Conservation (phyloP, 768 basidiomycete species). For the Termitomyces sp. region DNA sequence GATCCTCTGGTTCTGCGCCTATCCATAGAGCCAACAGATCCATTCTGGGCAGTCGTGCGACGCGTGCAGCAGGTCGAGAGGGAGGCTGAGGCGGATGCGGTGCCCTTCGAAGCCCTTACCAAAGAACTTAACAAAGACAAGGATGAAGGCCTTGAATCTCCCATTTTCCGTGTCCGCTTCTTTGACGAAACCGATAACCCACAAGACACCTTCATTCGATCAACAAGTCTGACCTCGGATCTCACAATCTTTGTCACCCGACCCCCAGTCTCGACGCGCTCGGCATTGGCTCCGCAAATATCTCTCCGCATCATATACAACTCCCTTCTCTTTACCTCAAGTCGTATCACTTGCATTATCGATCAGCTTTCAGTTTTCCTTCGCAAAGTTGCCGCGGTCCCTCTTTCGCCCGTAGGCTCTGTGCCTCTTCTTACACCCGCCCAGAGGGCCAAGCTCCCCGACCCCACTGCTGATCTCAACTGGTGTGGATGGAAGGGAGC, state of each 20-base stretch:
- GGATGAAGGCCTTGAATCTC: slow-evolving; percentile 55
- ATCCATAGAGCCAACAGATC: slow-evolving; percentile 77
- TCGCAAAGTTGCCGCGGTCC: slow-evolving; percentile 64
- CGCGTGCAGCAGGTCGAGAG: slow-evolving; percentile 81
- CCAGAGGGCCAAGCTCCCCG: slow-evolving; percentile 71
- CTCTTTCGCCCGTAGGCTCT: slow-evolving; percentile 68
- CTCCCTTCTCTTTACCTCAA: slow-evolving; percentile 83
- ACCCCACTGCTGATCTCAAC: slow-evolving; percentile 83
- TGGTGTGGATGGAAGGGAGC: slow-evolving; percentile 99
- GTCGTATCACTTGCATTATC: slow-evolving; percentile 72
- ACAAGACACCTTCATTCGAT: slow-evolving; percentile 69
- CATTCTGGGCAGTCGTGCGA: slow-evolving; percentile 85
- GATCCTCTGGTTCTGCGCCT: slow-evolving; percentile 85
- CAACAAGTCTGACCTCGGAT: slow-evolving; percentile 86
- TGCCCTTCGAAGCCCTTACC: slow-evolving; percentile 78
- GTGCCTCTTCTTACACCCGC: slow-evolving; percentile 73
- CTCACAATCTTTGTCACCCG: slow-evolving; percentile 86
- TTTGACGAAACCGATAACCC: slow-evolving; percentile 86
- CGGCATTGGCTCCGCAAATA: slow-evolving; percentile 69
- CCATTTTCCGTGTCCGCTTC: slow-evolving; percentile 93
- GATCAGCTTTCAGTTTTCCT: slow-evolving; percentile 84
- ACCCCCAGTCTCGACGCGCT: slow-evolving; percentile 61
- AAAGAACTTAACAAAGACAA: slow-evolving; percentile 64
- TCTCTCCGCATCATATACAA: slow-evolving; percentile 89
- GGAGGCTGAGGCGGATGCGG: slow-evolving; percentile 76